Percentiles rank a stretch among this genome's conserved stretches.
Conservation (phyloP, 2,329 filamentous ascomycete species). For the Chaetothyriales sp. region DNA sequence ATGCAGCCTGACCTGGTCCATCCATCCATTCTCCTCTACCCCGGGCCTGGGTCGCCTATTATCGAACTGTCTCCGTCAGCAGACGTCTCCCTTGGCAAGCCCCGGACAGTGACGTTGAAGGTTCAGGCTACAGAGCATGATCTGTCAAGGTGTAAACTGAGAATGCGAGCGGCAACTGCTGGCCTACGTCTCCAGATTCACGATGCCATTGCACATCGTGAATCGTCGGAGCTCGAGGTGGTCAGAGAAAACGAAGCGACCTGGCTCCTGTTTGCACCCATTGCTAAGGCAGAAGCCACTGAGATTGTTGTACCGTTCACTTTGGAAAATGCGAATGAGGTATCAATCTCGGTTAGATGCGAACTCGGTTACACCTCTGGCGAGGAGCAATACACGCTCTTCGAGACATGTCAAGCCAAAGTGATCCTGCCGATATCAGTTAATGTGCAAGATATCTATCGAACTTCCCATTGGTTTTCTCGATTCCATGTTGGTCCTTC, state of each 20-base stretch:
- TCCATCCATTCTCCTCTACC: conserved; percentile 11
- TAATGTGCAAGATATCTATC: conserved; percentile 94
- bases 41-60: conserved; percentile 4
- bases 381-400: conserved; percentile 49
- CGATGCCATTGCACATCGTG: conserved; percentile 28
- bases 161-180: conserved; percentile 49
- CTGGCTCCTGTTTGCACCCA: background rate
- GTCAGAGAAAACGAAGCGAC: background rate
- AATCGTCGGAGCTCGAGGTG: background rate
- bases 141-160: conserved; percentile 42
- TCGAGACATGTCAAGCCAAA: conserved; percentile 47
- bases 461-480: conserved; percentile 65
- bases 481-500: conserved; percentile 82
- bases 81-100: conserved; percentile 63
- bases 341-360: conserved; percentile 48
- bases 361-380: conserved; percentile 61
- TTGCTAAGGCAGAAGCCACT: conserved; percentile 8
- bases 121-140: conserved; percentile 26
- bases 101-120: conserved; percentile 60
- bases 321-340: conserved; percentile 53
- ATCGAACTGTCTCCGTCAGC: conserved; percentile 50
- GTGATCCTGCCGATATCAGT: conserved; percentile 75
- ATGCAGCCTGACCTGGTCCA: background rate
- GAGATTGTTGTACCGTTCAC: conserved; percentile 60
- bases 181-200: conserved; percentile 48